Evolutionary conservation across 768 basidiomycete species (phyloP), one percentile per base, ranked within the genome.

Genomic region (Chalciporus sphaerocephalus): DNA sequence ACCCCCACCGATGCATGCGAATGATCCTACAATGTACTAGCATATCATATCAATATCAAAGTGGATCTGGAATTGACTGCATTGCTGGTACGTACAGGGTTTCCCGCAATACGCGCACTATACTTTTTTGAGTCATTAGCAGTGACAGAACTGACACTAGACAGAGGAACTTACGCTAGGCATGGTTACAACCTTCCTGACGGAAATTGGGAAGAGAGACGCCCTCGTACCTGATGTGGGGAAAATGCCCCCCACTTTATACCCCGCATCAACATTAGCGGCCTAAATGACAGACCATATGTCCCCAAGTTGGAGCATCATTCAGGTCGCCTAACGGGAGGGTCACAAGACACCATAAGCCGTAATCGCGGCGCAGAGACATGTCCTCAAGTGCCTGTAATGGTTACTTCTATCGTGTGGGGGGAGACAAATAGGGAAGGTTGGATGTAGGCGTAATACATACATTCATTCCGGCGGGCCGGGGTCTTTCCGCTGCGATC

Each of bases 1-100:
- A 39, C 83, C 83, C 53, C 85, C 85, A 28, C 86, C 85, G 51
- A 88, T 87, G 61, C 86, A 88, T 64, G 86, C 85, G 65, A 88
- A 88, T 15, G 83, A 80, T 23, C 86, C 86, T 44, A 87, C 86
- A 46, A 87, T 64, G 62, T 87, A 87, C 85, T 87, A 50, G n/a
- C 22, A 17, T n/a, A 33, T 20, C 16, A 15, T 6, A n/a, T 18
- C 13, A 15, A 8, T n/a, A 34, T 62, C 27, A 57, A 45, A 21
- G 21, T 9, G 24, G 11, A n/a, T 38, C 21, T 0, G 17, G 12
- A 12, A 15, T 17, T 16, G 35, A 16, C 25, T 18, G 20, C 15
- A 22, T 17, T 27, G 9, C 3, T 5, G 12, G 3, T 11, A 62
- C 65, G 15, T 54, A 80, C 78, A n/a, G 80, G 79, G 61, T 81